phyloP scores from a whole-genome alignment of 2,329 filamentous ascomycete species.

The Pseudogymnoascus sp. region DNA sequence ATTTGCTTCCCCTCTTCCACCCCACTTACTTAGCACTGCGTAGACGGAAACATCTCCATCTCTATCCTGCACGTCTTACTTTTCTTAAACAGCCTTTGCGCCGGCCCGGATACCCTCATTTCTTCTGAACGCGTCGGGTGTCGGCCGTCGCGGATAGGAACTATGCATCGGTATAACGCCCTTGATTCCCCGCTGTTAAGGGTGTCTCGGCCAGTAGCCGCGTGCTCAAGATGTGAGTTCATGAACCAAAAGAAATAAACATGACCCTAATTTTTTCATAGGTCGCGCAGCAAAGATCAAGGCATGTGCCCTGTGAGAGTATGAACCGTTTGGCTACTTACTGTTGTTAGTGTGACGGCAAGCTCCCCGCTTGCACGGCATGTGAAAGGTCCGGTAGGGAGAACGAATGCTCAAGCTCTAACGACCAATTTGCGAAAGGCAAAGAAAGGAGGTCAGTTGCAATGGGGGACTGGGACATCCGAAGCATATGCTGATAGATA shows the following conservation, averaged over 20 bases:
- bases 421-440: slow-evolving; percentile 89
- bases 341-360: slow-evolving; percentile 69
- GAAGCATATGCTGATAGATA: slow-evolving; percentile 16
- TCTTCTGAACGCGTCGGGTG: background rate
- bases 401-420: slow-evolving; percentile 83
- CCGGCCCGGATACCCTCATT: slow-evolving; percentile 6
- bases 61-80: slow-evolving; percentile 9
- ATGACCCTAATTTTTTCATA: slow-evolving; percentile 23
- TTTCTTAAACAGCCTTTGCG: slow-evolving; percentile 4
- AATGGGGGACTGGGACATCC: background rate
- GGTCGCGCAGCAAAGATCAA: slow-evolving; percentile 89
- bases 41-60: slow-evolving; percentile 4
- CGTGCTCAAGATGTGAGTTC: slow-evolving; percentile 63
- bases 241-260: background rate
- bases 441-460: slow-evolving; percentile 74
- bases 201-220: slow-evolving; percentile 71
- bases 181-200: slow-evolving; percentile 49
- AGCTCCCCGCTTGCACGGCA: slow-evolving; percentile 87
- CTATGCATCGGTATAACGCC: slow-evolving; percentile 11
- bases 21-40: slow-evolving; percentile 3
- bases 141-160: background rate
- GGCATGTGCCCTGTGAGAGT: slow-evolving; percentile 32
- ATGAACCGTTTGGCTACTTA: slow-evolving; percentile 16
- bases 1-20: slow-evolving; percentile 5
- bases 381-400: slow-evolving; percentile 87